These are phyloP conservation scores for Jackrogersella multiformis DNA, from an alignment of 495 filamentous ascomycete species.

Conservation along the genomic window DNA sequence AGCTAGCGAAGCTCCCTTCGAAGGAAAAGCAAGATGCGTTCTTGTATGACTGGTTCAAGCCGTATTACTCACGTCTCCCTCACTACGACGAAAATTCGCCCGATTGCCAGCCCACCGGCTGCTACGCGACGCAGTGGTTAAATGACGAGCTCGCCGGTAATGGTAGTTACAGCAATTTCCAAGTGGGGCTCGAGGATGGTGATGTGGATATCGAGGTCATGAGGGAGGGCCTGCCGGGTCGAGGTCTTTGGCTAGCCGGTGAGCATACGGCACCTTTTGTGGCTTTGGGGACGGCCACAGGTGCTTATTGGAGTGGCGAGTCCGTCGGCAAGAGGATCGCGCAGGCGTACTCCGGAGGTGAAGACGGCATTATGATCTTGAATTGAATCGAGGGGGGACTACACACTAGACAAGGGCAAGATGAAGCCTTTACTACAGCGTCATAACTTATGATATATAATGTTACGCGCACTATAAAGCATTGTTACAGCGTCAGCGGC, in stretches of 20 bases:
- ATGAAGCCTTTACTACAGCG: not conserved
- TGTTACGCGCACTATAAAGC: not conserved
- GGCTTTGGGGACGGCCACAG: slow-evolving; percentile 84
- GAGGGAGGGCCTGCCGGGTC: slow-evolving; percentile 71
- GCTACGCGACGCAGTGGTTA: slow-evolving; percentile 81
- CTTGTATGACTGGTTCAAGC: slow-evolving; percentile 69
- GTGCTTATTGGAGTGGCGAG: slow-evolving; percentile 94
- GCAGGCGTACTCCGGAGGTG: slow-evolving; percentile 44
- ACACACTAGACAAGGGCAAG: not conserved
- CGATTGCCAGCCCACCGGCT: slow-evolving; percentile 69
- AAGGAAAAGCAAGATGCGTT: slow-evolving; percentile 54
- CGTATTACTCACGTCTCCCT: slow-evolving; percentile 79
- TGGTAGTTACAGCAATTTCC: slow-evolving; percentile 93
- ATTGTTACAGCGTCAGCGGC: not conserved
- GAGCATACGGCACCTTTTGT: slow-evolving; percentile 95
- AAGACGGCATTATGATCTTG: slow-evolving; percentile 27
- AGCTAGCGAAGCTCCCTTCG: slow-evolving; percentile 49
- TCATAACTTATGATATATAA: not conserved
- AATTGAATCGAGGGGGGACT: slow-evolving; percentile 2
- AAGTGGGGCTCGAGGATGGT: slow-evolving; percentile 75
- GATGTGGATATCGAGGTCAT: slow-evolving; percentile 78
- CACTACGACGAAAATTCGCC: slow-evolving; percentile 63
- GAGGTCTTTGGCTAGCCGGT: slow-evolving; percentile 88
- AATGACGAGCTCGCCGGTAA: slow-evolving; percentile 84
- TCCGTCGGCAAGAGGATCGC: slow-evolving; percentile 72